These are phyloP conservation scores for Chaetomium fimeti DNA, from an alignment of 495 filamentous ascomycete species.

Conservation along the genomic window DNA sequence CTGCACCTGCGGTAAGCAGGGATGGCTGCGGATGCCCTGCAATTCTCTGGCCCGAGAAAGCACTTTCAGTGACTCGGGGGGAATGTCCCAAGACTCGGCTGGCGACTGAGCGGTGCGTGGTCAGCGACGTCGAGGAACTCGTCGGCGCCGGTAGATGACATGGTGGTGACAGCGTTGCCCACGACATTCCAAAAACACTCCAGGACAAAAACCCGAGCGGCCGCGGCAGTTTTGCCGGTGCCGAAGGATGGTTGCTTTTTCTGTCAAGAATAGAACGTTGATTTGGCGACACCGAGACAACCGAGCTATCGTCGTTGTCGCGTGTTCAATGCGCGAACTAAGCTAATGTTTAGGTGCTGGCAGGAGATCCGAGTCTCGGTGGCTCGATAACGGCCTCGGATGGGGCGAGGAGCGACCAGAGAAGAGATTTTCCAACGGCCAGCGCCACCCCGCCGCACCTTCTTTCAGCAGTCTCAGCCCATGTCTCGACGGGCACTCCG, in stretches of 20 bases:
- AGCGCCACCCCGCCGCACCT: constrained; percentile 7
- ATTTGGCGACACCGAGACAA: no score
- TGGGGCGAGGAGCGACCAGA: not conserved
- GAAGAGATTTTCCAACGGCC: not conserved
- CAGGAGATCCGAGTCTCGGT: not conserved
- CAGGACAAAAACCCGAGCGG: not conserved
- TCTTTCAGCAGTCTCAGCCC: constrained; percentile 4
- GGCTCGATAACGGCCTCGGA: not conserved
- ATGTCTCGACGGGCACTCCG: constrained; percentile 2
- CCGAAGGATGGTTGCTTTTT: not conserved
- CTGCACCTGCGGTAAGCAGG: constrained; percentile 5
- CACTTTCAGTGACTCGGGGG: constrained; percentile 1
- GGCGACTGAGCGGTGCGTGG: not conserved
- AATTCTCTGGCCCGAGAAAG: constrained; percentile 25
- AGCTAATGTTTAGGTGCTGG: not conserved
- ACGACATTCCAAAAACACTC: not conserved
- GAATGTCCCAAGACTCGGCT: not conserved
- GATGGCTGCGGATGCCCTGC: constrained; percentile 17
- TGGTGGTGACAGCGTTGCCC: not conserved
- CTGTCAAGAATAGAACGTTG: not conserved
- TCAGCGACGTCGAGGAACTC: constrained; percentile 2
- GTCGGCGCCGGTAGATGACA: not conserved
- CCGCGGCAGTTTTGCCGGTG: not conserved
- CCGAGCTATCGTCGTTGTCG: not conserved
- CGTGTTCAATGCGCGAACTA: not conserved